Base-by-base conservation (phyloP, 495 filamentous ascomycete genomes). In the Gamarada debralockiae region DNA sequence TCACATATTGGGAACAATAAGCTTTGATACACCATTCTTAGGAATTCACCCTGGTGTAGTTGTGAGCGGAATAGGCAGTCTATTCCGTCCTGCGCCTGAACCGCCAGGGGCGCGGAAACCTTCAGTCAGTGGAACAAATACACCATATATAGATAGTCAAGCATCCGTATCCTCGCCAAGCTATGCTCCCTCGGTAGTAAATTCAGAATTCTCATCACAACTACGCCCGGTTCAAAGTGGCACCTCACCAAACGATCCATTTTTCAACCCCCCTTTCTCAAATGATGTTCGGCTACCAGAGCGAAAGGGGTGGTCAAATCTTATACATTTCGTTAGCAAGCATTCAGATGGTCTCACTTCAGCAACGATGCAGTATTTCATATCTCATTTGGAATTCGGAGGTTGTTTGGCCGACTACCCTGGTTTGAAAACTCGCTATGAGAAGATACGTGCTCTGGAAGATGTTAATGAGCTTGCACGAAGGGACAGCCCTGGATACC, bases 41-140 rank as follows among this genome's bases (percentile, higher is more conserved):
- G 92, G 92, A 0, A 84, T 97, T 55, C 90, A 97, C 67, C 90
- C 91, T 0, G 87, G 92, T 1, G 81, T 97, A 18, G 79, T 97
- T 13, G 76, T 82, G 2, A 85, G 86, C 17, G 91, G 92, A 2
- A 78, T 96, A 18, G 73, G 79, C 2, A 90, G 88, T 59, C 71
- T 95, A 8, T 91, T 96, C 63, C 78, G 78, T 17, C 76, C 79
- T 10, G 75, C 81, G 37, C 65, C 78, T 42, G 65, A 70, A 50
- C 58, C 69, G 1, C 60, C 70, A 20, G 50, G 46, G 2, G 29
- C 51, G 1, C 24, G 27, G 14, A 45, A 43, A 13, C 9, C 34
- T 4, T 57, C 48, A 4, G 29, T 17, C 2, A 45, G 24, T 53
- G 59, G 52, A 21, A 33, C 45, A 18, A 47, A 34, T 25, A 48